Conservation (phyloP, 1,284 basidiomycete species). For the Salmacisia buchloeana region DNA sequence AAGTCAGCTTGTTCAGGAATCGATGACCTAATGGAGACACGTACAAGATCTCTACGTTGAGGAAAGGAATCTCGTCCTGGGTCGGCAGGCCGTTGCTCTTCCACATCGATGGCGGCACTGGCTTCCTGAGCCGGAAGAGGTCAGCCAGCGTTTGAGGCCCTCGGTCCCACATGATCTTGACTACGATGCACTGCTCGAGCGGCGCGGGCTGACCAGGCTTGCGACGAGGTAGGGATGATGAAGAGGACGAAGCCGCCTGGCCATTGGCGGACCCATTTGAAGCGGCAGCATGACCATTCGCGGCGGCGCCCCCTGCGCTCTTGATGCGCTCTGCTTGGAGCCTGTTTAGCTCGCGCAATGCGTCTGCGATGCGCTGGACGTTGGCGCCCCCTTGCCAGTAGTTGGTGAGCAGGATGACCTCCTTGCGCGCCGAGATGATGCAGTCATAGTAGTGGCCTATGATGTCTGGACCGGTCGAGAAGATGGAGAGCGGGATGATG, state of each 20-base stretch:
- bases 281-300: constrained; percentile 14
- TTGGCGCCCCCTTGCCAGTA: constrained; percentile 49
- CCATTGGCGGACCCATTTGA: background rate
- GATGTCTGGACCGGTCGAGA: constrained; percentile 48
- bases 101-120: constrained; percentile 40
- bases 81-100: constrained; percentile 42
- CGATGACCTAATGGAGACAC: background rate
- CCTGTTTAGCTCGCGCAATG: constrained; percentile 38
- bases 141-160: constrained; percentile 44
- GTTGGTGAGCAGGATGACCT: constrained; percentile 49
- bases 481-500: constrained; percentile 45
- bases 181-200: constrained; percentile 34
- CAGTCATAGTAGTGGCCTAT: constrained; percentile 49
- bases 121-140: constrained; percentile 43
- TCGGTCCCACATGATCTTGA: constrained; percentile 50
- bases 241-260: constrained; percentile 5
- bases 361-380: constrained; percentile 43
- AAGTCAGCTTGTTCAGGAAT: background rate
- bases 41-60: constrained; percentile 41
- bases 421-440: constrained; percentile 42
- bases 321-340: constrained; percentile 21
- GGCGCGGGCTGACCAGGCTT: constrained; percentile 20
- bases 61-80: constrained; percentile 34
- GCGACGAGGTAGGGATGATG: background rate
- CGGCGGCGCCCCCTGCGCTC: constrained; percentile 11